Conservation (phyloP, 2,329 filamentous ascomycete species). For the Domatiomyces globalis region DNA sequence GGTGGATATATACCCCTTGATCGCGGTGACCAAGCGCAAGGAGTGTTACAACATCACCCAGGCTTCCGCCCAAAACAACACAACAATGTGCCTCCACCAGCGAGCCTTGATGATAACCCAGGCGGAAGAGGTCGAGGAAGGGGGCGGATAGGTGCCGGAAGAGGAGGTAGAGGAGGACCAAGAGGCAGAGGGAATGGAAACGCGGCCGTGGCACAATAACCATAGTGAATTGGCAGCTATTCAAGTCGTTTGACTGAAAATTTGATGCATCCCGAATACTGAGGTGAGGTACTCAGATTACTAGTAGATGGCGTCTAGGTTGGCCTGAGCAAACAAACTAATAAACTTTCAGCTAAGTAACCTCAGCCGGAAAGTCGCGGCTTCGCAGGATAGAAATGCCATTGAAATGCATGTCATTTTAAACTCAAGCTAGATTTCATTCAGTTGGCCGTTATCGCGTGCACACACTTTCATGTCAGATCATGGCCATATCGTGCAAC, state of each 20-base stretch:
- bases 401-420: neutral
- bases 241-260: neutral
- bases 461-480: neutral
- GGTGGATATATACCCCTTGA: constrained; percentile 31
- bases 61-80: constrained; percentile 43
- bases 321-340: no score
- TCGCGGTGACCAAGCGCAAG: constrained; percentile 37
- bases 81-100: constrained; percentile 36
- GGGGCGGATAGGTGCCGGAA: constrained; percentile 22
- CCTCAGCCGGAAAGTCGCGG: no score
- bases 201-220: neutral
- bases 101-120: constrained; percentile 22
- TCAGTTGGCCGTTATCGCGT: neutral
- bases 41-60: constrained; percentile 42
- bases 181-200: constrained; percentile 18
- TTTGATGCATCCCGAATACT: neutral
- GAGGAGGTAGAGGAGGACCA: constrained; percentile 22
- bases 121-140: constrained; percentile 23
- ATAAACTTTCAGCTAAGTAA: no score
- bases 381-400: no score
- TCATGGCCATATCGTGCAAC: neutral
- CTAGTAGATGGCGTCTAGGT: no score
- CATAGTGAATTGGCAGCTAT: neutral
- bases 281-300: no score
- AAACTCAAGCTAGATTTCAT: neutral